Evolutionary conservation across 2,329 filamentous ascomycete genomes (phyloP).

Genomic region (Pyricularia grisea): DNA sequence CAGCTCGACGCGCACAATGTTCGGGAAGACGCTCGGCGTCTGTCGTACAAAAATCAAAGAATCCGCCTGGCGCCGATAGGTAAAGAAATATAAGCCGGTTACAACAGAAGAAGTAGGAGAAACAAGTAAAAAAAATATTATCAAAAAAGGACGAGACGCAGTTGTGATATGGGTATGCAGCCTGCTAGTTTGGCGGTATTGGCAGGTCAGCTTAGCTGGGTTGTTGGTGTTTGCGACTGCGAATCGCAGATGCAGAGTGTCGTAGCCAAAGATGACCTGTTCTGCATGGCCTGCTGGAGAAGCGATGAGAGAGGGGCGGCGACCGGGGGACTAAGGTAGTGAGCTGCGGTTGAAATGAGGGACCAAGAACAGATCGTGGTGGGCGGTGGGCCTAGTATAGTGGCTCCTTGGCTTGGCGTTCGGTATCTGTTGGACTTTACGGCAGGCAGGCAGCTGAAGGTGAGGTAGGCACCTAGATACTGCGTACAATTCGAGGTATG

Average conservation of each 20-base stretch:
- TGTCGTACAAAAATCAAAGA: neutral
- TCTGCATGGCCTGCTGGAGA: neutral
- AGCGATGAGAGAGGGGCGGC: conserved; percentile 1
- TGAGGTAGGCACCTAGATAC: neutral
- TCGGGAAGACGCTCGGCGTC: neutral
- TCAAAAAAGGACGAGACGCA: neutral
- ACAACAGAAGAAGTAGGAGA: neutral
- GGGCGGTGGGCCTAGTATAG: neutral
- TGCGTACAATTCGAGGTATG: neutral
- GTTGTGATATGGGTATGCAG: neutral
- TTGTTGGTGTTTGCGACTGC: neutral
- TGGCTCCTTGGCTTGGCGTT: neutral
- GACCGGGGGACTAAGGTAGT: neutral
- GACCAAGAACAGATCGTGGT: neutral
- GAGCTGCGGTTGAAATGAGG: neutral
- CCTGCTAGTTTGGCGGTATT: neutral
- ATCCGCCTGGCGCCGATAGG: neutral
- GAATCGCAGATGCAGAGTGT: neutral
- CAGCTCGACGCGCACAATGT: neutral
- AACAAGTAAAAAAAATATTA: neutral
- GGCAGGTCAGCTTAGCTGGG: neutral
- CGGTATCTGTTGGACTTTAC: neutral
- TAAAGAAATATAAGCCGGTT: neutral
- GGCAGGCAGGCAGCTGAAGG: neutral
- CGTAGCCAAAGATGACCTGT: neutral